Conservation (phyloP, 345 rosid species). For the Adansonia digitata region DNA sequence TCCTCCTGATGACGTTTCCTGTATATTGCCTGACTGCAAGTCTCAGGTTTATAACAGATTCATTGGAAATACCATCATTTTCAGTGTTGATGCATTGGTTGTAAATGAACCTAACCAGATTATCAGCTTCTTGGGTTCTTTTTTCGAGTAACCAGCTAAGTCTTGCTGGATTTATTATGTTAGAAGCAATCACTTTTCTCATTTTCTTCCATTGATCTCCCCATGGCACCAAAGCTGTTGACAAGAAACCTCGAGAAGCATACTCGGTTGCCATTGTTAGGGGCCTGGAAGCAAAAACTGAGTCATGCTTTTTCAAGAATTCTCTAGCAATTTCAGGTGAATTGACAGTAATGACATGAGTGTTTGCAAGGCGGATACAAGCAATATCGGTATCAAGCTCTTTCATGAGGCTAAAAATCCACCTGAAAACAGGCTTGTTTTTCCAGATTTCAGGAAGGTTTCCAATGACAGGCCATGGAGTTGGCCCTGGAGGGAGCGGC, state of each 20-base stretch:
- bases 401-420: constrained; percentile 26
- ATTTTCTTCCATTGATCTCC: constrained; percentile 44
- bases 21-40: neutral
- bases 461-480: constrained; percentile 1
- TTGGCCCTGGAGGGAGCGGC: constrained; percentile 6
- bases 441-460: constrained; percentile 18
- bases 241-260: constrained; percentile 18
- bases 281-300: constrained; percentile 31
- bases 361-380: constrained; percentile 31
- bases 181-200: constrained; percentile 32
- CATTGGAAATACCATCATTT: neutral
- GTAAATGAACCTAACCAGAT: constrained; percentile 32
- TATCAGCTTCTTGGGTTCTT: constrained; percentile 44
- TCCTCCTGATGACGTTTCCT: constrained; percentile 16
- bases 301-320: constrained; percentile 29
- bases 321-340: constrained; percentile 34
- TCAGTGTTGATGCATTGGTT: constrained; percentile 19
- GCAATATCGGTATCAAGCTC: constrained; percentile 31
- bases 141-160: constrained; percentile 26
- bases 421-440: constrained; percentile 30
- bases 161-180: constrained; percentile 23
- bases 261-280: neutral
- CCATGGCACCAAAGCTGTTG: constrained; percentile 16
- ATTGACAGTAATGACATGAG: constrained; percentile 22
- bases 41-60: neutral